Conservation (phyloP, 1,139 yeast genomes). For the Hyphopichia buzzinii region DNA sequence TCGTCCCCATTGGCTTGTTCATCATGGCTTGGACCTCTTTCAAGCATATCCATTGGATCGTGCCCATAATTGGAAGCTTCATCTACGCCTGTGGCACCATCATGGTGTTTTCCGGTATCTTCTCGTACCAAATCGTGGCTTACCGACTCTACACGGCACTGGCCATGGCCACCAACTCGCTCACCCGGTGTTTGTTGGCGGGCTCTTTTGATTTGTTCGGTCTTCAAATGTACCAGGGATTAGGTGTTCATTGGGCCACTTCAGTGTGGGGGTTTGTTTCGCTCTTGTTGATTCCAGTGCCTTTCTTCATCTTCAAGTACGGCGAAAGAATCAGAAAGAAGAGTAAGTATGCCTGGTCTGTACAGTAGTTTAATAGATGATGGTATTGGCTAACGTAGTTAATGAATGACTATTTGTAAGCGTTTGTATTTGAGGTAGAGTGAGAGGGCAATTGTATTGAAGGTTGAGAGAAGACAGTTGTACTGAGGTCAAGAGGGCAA, state of each 20-base stretch:
- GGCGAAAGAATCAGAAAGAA: constrained; percentile 30
- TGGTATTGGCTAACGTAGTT: no score
- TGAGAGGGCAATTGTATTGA: no score
- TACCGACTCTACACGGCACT: constrained; percentile 41
- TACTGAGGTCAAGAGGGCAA: no score
- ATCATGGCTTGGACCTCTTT: constrained; percentile 44
- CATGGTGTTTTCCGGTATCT: constrained; percentile 39
- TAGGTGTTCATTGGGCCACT: constrained; percentile 44
- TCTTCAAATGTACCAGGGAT: constrained; percentile 30
- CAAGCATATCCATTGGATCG: constrained; percentile 38
- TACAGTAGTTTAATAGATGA: no score
- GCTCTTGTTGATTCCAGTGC: constrained; percentile 33
- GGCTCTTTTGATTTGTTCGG: constrained; percentile 42
- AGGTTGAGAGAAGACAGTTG: no score
- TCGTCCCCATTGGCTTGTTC: constrained; percentile 36
- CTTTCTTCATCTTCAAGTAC: constrained; percentile 32
- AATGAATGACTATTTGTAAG: no score
- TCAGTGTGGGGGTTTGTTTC: constrained; percentile 36
- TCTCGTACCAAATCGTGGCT: constrained; percentile 41
- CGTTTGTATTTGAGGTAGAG: no score
- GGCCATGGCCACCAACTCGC: constrained; percentile 41
- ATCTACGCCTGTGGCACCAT: constrained; percentile 38
- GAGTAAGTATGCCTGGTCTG: constrained; percentile 25
- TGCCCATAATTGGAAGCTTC: constrained; percentile 37
- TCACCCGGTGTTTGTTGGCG: constrained; percentile 36